Percentiles rank a stretch among this genome's conserved stretches.
phyloP scores from a whole-genome alignment of 1,284 basidiomycete genomes.

The Jaminaea rosea region DNA sequence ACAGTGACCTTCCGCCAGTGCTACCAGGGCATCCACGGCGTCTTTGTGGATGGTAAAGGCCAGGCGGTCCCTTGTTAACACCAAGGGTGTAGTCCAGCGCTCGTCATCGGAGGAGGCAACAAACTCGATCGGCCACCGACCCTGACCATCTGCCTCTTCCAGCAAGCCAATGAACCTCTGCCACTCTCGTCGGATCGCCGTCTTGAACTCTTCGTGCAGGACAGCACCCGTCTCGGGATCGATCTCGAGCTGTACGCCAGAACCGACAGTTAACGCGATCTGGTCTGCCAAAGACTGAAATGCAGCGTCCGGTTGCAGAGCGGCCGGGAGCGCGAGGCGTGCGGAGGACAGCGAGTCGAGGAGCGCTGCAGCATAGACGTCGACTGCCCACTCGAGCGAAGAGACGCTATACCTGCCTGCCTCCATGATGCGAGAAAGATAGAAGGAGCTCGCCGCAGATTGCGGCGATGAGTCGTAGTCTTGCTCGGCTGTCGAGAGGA shows the following conservation, averaged over 20 bases:
- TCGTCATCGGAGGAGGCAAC: too few species aligned
- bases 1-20: too few species aligned
- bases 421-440: conserved; percentile 31
- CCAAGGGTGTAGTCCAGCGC: conserved; percentile 15
- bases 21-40: too few species aligned
- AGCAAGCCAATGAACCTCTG: conserved; percentile 32
- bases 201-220: conserved; percentile 22
- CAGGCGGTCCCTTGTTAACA: conserved; percentile 23
- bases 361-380: background rate
- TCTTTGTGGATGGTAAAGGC: conserved; percentile 24
- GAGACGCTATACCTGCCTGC: conserved; percentile 29
- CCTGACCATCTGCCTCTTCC: conserved; percentile 33
- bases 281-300: conserved; percentile 14
- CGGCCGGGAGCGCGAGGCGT: background rate
- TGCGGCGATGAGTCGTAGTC: conserved; percentile 16
- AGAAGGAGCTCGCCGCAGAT: too few species aligned
- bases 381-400: conserved; percentile 11
- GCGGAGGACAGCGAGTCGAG: background rate
- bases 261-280: conserved; percentile 18
- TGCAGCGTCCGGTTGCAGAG: background rate
- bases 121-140: conserved; percentile 29
- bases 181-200: conserved; percentile 26
- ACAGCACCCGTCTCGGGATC: conserved; percentile 21
- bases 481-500: conserved; percentile 16
- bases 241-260: conserved; percentile 16